A percentile compares a stretch with the other conserved stretches of the same genome.
Conservation (phyloP, 768 basidiomycete genomes). For the Saitozyma sp. region DNA sequence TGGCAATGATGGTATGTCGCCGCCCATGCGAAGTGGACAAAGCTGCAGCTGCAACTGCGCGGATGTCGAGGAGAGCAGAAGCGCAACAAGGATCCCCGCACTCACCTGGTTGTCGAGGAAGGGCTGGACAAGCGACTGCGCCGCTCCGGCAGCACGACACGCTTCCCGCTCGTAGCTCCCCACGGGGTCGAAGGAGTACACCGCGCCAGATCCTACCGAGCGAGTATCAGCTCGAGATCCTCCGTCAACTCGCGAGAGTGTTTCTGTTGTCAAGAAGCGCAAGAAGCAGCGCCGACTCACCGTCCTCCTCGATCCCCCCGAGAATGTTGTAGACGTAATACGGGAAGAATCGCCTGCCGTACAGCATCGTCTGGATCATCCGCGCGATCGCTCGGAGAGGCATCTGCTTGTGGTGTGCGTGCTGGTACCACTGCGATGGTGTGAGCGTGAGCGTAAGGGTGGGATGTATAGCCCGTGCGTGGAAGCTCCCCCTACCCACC, state of each 20-base stretch:
- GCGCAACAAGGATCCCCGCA: slow-evolving; percentile 9
- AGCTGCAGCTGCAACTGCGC: too few species aligned
- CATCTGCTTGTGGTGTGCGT: slow-evolving; percentile 97
- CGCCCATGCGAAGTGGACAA: too few species aligned
- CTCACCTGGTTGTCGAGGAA: slow-evolving; percentile 97
- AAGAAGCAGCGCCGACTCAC: slow-evolving; percentile 57
- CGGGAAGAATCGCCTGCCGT: slow-evolving; percentile 93
- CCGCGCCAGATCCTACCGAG: slow-evolving; percentile 78
- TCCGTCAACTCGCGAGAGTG: neutral
- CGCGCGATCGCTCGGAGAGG: slow-evolving; percentile 95
- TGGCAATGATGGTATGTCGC: too few species aligned
- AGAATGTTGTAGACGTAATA: slow-evolving; percentile 98
- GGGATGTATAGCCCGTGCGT: neutral
- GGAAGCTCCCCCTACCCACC: slow-evolving; percentile 57
- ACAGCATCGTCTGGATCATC: slow-evolving; percentile 97
- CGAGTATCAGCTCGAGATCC: neutral
- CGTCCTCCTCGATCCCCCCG: slow-evolving; percentile 93
- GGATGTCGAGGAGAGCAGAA: too few species aligned
- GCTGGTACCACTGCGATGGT: slow-evolving; percentile 81
- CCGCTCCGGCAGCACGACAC: slow-evolving; percentile 93
- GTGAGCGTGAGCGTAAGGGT: neutral
- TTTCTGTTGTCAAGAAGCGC: neutral
- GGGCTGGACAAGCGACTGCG: slow-evolving; percentile 90
- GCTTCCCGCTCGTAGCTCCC: slow-evolving; percentile 97
- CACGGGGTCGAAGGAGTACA: slow-evolving; percentile 99